Evolutionary conservation across 352 stramenopile species (phyloP), one percentile per base, ranked within the genome.

Genomic region (Phytophthora cryptogea): DNA sequence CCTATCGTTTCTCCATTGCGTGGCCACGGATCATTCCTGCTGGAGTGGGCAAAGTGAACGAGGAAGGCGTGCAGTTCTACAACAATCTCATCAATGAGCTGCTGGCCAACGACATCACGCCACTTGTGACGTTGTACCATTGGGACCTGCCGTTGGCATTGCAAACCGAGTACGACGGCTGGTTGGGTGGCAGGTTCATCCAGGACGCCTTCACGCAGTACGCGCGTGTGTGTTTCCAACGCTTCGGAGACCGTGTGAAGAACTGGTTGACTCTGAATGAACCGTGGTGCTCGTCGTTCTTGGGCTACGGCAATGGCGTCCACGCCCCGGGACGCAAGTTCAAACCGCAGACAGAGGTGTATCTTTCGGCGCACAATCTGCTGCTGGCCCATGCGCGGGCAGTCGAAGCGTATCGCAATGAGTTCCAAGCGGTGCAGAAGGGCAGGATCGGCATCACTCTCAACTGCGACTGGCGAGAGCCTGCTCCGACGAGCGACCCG

Each of bases 221-320:
- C 67, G 86, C 91, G 9, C 67, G 81, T 30, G 70, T 97, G 17
- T 97, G 86, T 47, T 98, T 98, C 70, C 66, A 88, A 23, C 67
- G 72, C 10, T 98, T 97, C 63, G 92, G 92, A 31, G 86, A 97
- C 63, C 76, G 91, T 41, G 93, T 98, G n/a, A 96, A 96, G 63
- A 78, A 85, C 48, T 98, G 93, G 92, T 73, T 97, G 20, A 98
- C 92, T 4, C 72, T 98, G 28, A 98, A 98, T 61, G 94, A 98
- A 66, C 72, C 88, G 6, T 97, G 87, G 88, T 95, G 73, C 32
- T 78, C 92, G 0, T 72, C 85, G 4, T 86, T 97, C 43, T 62
- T 94, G 42, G 93, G 90, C 32, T 97, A 97, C 62, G 78, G 88
- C 30, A 83, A 74, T 52, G 90, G 89, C 30, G 74, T 82, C 5